Conservation (phyloP, 2,329 filamentous ascomycete genomes). For the Penicillium sp. region DNA sequence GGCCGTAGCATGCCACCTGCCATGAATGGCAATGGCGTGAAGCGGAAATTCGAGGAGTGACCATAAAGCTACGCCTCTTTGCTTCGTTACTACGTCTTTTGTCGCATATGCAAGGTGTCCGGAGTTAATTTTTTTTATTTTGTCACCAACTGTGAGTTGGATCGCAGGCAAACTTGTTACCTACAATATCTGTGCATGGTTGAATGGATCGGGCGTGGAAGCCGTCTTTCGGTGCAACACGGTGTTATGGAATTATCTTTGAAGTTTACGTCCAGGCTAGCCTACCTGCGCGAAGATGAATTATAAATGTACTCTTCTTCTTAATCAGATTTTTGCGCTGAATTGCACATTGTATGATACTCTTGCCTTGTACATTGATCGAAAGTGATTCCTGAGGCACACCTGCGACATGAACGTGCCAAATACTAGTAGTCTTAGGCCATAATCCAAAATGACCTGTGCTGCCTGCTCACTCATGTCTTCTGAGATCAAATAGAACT, state of each 20-base stretch:
- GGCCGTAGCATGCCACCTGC: constrained; percentile 31
- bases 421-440: no score
- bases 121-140: constrained; percentile 14
- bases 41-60: constrained; percentile 48
- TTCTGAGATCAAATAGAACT: no score
- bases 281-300: not conserved
- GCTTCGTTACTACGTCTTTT: not conserved
- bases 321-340: not conserved
- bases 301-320: not conserved
- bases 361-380: no score
- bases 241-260: not conserved
- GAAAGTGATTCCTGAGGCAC: no score
- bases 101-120: constrained; percentile 25
- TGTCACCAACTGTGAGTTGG: not conserved
- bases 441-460: no score
- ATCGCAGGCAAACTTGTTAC: not conserved
- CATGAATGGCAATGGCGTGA: constrained; percentile 41
- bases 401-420: no score
- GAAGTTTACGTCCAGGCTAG: not conserved
- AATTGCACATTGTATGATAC: no score
- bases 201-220: not conserved
- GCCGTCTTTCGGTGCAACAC: not conserved
- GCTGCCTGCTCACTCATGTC: no score
- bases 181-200: not conserved
- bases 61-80: constrained; percentile 1